Evolutionary conservation across 371 early-diverging fungal genomes (phyloP).

Genomic region (Vairimorpha necatrix): DNA sequence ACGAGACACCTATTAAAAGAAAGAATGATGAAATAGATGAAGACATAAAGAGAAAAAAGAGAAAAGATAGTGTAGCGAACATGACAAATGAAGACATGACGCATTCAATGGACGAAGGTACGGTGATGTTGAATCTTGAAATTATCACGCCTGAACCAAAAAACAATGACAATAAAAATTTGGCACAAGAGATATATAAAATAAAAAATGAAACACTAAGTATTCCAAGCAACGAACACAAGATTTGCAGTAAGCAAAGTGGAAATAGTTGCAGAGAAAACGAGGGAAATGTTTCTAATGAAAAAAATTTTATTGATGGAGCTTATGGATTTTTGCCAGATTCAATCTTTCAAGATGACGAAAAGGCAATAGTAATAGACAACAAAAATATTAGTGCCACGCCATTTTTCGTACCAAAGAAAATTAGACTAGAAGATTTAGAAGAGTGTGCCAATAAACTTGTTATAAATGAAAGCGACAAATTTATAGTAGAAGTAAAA

Average conservation of each 20-base stretch:
- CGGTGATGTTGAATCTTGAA: not conserved
- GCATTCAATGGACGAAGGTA: not conserved
- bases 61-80: not conserved
- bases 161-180: not conserved
- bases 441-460: not conserved
- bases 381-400: not conserved
- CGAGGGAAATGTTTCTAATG: not conserved
- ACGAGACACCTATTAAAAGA: not conserved
- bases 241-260: not conserved
- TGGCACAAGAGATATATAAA: not conserved
- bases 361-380: slow-evolving; percentile 27
- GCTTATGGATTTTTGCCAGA: slow-evolving; percentile 54
- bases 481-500: slow-evolving; percentile 19
- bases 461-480: slow-evolving; percentile 38
- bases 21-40: not conserved
- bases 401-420: slow-evolving; percentile 22
- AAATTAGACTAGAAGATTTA: slow-evolving; percentile 22
- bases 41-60: not conserved
- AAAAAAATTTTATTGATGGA: slow-evolving; percentile 20
- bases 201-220: not conserved
- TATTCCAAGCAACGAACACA: not conserved
- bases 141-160: not conserved
- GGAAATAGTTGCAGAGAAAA: not conserved
- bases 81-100: not conserved
- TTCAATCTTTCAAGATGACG: slow-evolving; percentile 25